Conservation (phyloP, 495 filamentous ascomycete genomes). For the Aspergillus avenaceus region DNA sequence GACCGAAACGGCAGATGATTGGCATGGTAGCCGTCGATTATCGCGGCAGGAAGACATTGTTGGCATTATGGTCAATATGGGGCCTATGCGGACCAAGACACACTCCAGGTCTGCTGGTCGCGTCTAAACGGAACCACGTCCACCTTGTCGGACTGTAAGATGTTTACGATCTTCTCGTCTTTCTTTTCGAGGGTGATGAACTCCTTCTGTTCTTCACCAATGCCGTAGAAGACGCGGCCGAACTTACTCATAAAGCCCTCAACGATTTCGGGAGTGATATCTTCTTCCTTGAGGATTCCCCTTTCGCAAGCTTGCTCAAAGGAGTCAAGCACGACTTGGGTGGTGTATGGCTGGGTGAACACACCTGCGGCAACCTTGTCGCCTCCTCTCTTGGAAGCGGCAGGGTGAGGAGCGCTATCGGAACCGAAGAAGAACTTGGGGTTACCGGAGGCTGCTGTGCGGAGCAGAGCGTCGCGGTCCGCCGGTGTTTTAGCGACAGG, state of each 20-base stretch:
- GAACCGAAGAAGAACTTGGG: conserved; percentile 77
- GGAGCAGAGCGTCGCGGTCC: conserved; percentile 72
- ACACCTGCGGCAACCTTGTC: conserved; percentile 74
- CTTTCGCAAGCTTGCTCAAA: conserved; percentile 65
- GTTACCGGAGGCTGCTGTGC: conserved; percentile 60
- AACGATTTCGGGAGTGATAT: conserved; percentile 67
- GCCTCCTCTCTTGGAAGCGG: conserved; percentile 62
- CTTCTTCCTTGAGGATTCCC: conserved; percentile 59
- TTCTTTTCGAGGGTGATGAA: conserved; percentile 60
- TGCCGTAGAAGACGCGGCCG: conserved; percentile 71
- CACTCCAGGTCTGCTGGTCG: conserved; percentile 62
- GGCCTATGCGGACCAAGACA: conserved; percentile 39
- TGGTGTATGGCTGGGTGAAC: conserved; percentile 87
- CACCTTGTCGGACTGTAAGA: conserved; percentile 45
- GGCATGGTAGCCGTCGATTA: neutral
- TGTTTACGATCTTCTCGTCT: conserved; percentile 52
- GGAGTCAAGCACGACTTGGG: conserved; percentile 67
- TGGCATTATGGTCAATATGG: neutral
- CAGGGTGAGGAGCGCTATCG: conserved; percentile 75
- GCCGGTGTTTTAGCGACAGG: conserved; percentile 70
- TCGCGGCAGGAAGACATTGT: neutral
- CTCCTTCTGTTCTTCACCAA: conserved; percentile 43
- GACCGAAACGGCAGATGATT: neutral
- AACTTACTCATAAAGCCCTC: conserved; percentile 71
- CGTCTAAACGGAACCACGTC: conserved; percentile 70